These are phyloP conservation scores for Mortierella sp. DNA, from an alignment of 371 early-diverging fungal genomes.

Conservation along the genomic window DNA sequence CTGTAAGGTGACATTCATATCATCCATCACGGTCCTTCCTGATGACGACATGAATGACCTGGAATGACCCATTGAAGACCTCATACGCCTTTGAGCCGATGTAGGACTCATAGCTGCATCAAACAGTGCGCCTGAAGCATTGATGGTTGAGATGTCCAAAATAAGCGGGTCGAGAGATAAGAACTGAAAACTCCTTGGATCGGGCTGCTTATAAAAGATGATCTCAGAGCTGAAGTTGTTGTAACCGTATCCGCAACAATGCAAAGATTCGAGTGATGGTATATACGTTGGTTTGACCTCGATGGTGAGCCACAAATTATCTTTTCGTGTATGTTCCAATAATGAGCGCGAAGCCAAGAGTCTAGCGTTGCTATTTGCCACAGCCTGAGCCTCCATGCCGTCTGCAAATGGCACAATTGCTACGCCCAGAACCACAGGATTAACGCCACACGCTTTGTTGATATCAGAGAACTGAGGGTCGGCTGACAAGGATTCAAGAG, in stretches of 20 bases:
- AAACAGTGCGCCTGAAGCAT: constrained; percentile 48
- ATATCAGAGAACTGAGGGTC: constrained; percentile 43
- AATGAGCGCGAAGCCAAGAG: constrained; percentile 43
- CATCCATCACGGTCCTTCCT: constrained; percentile 47
- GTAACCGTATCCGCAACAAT: constrained; percentile 60
- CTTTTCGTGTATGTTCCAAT: constrained; percentile 53
- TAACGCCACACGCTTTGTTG: constrained; percentile 42
- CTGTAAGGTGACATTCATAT: constrained; percentile 56
- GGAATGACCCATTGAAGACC: constrained; percentile 33
- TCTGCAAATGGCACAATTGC: constrained; percentile 50
- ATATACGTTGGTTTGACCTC: constrained; percentile 58
- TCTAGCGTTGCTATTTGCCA: constrained; percentile 42
- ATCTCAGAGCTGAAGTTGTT: constrained; percentile 61
- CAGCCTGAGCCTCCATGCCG: constrained; percentile 29
- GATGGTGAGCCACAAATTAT: constrained; percentile 61
- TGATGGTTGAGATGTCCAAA: constrained; percentile 72
- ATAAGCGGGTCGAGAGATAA: constrained; percentile 77
- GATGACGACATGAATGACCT: constrained; percentile 34
- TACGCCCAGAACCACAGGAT: constrained; percentile 50
- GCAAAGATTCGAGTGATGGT: constrained; percentile 53
- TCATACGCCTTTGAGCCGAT: constrained; percentile 41
- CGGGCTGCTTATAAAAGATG: constrained; percentile 75
- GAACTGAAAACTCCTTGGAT: constrained; percentile 76
- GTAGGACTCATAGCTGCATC: constrained; percentile 51
- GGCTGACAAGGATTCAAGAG: constrained; percentile 35